Evolutionary conservation across 2,329 filamentous ascomycete species (phyloP).

Genomic region (Graphium sp.): DNA sequence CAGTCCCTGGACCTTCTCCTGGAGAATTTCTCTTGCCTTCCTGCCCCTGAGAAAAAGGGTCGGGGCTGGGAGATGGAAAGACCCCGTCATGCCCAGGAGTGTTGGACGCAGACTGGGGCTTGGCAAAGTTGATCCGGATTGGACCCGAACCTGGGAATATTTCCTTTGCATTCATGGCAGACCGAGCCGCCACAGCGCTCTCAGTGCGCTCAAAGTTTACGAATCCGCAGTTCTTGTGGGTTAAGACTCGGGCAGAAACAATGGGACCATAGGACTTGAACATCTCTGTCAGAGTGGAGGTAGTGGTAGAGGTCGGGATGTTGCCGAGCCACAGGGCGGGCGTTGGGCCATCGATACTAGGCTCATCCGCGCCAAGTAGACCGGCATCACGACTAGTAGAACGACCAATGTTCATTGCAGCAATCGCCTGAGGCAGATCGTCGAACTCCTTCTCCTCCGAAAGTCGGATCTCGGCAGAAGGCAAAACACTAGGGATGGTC

Average conservation of each 20-base stretch:
- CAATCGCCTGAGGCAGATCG: conserved; percentile 66
- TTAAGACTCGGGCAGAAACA: conserved; percentile 79
- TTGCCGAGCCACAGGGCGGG: conserved; percentile 93
- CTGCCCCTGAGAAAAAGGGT: conserved; percentile 52
- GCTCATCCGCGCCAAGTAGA: conserved; percentile 55
- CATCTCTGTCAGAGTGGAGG: conserved; percentile 85
- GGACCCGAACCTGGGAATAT: conserved; percentile 95
- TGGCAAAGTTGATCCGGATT: conserved; percentile 92
- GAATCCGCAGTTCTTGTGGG: conserved; percentile 97
- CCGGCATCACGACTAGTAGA: conserved; percentile 50
- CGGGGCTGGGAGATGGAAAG: conserved; percentile 84
- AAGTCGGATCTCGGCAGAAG: conserved; percentile 56
- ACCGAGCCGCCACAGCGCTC: conserved; percentile 78
- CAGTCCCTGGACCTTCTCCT: conserved; percentile 12
- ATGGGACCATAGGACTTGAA: conserved; percentile 90
- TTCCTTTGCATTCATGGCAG: conserved; percentile 83
- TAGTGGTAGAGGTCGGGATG: conserved; percentile 91
- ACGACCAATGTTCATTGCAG: conserved; percentile 56
- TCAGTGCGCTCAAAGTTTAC: conserved; percentile 92
- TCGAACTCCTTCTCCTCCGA: conserved; percentile 65
- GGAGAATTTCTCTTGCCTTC: too few relatives aligned
- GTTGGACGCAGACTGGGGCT: conserved; percentile 77
- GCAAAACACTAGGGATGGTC: conserved; percentile 54
- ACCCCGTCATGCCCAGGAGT: conserved; percentile 78
- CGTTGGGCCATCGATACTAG: conserved; percentile 70